These are phyloP conservation scores for Nephelium lappaceum DNA, from an alignment of 345 rosid species.

Conservation along the genomic window DNA sequence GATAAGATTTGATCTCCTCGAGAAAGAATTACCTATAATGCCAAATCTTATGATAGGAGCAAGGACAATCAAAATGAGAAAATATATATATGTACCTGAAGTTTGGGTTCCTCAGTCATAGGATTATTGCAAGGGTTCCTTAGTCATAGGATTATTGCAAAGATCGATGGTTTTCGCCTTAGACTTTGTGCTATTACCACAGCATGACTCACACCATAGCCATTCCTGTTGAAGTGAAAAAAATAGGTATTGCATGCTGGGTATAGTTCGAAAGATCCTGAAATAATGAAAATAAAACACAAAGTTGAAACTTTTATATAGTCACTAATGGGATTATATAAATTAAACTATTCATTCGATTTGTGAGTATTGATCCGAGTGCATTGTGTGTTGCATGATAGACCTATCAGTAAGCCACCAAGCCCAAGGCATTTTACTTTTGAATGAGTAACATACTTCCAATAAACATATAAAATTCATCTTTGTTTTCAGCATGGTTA, in stretches of 20 bases:
- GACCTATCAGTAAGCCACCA: background rate
- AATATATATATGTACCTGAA: constrained; percentile 53
- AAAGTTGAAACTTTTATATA: constrained; percentile 15
- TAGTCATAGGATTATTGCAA: constrained; percentile 99
- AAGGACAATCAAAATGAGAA: background rate
- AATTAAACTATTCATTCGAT: background rate
- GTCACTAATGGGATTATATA: background rate
- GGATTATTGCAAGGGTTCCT: constrained; percentile 99
- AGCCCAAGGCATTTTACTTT: background rate
- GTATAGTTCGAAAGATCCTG: constrained; percentile 99
- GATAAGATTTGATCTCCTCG: background rate
- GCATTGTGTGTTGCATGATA: background rate
- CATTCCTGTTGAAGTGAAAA: constrained; percentile 96
- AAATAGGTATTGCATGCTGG: constrained; percentile 90
- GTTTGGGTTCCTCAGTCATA: constrained; percentile 99
- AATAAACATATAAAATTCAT: background rate
- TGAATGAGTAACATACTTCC: background rate
- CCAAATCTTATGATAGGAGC: background rate
- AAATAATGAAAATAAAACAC: constrained; percentile 29
- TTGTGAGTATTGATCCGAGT: background rate
- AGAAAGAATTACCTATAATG: background rate
- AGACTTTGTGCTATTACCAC: constrained; percentile 94
- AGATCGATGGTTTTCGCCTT: constrained; percentile 95
- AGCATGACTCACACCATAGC: constrained; percentile 99
- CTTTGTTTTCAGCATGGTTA: background rate